Evolutionary conservation across 441 rosid species (phyloP).

Genomic region (Populus hybrid): DNA sequence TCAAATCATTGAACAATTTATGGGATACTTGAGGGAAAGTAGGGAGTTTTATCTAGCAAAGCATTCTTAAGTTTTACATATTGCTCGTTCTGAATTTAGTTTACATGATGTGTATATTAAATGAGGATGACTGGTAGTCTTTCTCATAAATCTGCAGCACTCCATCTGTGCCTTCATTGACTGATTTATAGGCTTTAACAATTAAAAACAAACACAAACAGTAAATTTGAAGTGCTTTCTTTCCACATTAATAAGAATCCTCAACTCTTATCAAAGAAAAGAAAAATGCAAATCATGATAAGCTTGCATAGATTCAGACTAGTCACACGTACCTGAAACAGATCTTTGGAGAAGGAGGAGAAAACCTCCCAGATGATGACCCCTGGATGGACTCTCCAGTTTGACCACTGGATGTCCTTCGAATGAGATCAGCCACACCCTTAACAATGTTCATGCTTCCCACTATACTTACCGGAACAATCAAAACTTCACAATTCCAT

Average conservation of each 20-base stretch:
- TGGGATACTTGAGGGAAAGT: not conserved
- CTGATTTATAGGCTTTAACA: not conserved
- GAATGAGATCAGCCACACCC: slow-evolving; percentile 79
- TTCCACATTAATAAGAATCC: not conserved
- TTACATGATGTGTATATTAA: not conserved
- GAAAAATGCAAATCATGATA: not conserved
- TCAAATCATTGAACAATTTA: not conserved
- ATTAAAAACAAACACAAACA: no score
- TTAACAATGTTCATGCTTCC: slow-evolving; percentile 70
- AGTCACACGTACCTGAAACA: slow-evolving; percentile 48
- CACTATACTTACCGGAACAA: slow-evolving; percentile 18
- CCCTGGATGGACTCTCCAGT: slow-evolving; percentile 42
- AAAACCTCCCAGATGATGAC: slow-evolving; percentile 39
- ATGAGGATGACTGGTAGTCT: not conserved
- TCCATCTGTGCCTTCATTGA: not conserved
- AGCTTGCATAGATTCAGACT: not conserved
- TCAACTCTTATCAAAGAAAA: not conserved
- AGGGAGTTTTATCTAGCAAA: not conserved
- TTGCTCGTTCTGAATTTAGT: not conserved
- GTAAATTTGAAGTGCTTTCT: not conserved
- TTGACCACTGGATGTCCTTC: slow-evolving; percentile 52
- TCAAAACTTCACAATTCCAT: slow-evolving; percentile 24
- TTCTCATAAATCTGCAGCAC: not conserved
- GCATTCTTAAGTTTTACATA: not conserved
- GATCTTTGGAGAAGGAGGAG: slow-evolving; percentile 55